phyloP scores from a whole-genome alignment of 306 rosid species.

The Cicer yamashitae region DNA sequence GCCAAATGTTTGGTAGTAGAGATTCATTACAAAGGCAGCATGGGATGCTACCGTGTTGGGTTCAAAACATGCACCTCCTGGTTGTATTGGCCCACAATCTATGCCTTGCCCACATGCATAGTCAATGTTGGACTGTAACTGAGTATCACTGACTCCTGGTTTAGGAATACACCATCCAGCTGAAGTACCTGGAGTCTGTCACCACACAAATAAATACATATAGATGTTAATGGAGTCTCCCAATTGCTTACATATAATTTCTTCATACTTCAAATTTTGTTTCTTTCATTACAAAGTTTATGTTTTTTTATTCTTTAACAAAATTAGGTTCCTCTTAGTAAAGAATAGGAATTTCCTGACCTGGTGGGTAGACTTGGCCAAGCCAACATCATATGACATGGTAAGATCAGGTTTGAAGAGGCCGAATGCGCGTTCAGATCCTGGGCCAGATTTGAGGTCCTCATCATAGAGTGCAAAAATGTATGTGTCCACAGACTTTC shows the following conservation, averaged over 20 bases:
- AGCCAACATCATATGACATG: conserved; percentile 75
- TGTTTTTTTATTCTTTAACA: no score
- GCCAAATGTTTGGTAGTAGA: conserved; percentile 68
- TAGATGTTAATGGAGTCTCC: no score
- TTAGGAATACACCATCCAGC: conserved; percentile 84
- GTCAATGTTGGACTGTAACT: conserved; percentile 75
- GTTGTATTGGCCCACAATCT: conserved; percentile 80
- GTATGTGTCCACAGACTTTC: conserved; percentile 79
- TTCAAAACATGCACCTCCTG: conserved; percentile 86
- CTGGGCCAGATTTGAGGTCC: conserved; percentile 71
- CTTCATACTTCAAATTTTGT: no score
- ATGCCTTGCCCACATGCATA: conserved; percentile 80
- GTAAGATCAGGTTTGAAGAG: conserved; percentile 71
- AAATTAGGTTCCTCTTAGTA: no score
- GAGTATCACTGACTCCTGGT: conserved; percentile 62
- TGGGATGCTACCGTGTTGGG: conserved; percentile 80
- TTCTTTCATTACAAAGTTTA: no score
- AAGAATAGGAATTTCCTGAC: conserved; percentile 43
- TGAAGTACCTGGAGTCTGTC: conserved; percentile 55
- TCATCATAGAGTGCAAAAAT: conserved; percentile 88
- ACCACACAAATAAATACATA: neutral
- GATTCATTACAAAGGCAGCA: conserved; percentile 92
- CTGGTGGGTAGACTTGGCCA: conserved; percentile 68
- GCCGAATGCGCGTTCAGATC: conserved; percentile 82
- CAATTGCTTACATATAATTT: no score